Evolutionary conservation across 371 early-diverging fungal genomes (phyloP), one percentile per base, ranked within the genome.

Genomic region (Apophysomyces variabilis): DNA sequence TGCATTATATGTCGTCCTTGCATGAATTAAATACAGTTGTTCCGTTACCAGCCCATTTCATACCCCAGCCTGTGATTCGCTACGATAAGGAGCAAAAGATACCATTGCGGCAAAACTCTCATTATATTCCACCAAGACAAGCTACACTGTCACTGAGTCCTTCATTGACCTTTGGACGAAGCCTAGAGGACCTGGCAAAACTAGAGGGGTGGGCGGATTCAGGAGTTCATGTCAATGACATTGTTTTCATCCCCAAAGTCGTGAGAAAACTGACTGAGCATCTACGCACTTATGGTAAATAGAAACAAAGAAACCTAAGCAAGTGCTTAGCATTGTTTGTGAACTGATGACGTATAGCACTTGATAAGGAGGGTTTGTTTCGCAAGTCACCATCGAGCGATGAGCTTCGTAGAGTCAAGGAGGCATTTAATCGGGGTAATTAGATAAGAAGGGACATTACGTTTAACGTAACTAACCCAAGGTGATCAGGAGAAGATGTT

Each of bases 301-400:
- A 47, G 7, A 38, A 16, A 13, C 35, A 7, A 21, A 64, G 16
- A n/a, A 50, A 4, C 12, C 32, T 57, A 7, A 4, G 38, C 7
- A 45, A 56, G 32, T 26, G 32, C 32, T 26, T 26, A 26, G 3
- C 32, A 26, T 3, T 36, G n/a, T 26, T 39, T 38, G 0, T 11
- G 58, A 18, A 14, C 61, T 59, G 61, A 43, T 26, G 35, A 6
- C 16, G 35, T 57, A 13, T 69, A 89, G 94, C 94, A 0, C 70
- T 95, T 62, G 83, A 88, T 18, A 85, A 89, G 36, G 96, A 96
- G 70, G 98, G 98, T 11, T 69, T 97, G 6, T 97, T 97, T 66
- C 79, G 98, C 35, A 85, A 93, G 44, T 95, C 95, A 16, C 95
- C 98, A 5, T 82, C 79, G 0, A 79, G 79, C 47, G 79, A 77